phyloP scores from a whole-genome alignment of 2,329 filamentous ascomycete genomes.

The Trichoderma atroviride region DNA sequence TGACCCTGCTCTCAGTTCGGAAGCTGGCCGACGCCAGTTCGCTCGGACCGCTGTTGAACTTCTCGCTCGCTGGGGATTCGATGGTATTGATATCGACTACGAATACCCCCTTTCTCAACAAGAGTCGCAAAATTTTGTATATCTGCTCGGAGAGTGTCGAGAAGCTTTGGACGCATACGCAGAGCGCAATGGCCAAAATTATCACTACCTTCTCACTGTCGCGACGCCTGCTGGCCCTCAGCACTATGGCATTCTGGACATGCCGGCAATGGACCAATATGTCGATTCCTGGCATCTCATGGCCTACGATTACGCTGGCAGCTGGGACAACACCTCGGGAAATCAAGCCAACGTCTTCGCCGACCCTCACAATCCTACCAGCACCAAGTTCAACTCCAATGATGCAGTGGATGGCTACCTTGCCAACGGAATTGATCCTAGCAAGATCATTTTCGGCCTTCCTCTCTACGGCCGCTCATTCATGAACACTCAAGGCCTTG shows the following conservation, averaged over 20 bases:
- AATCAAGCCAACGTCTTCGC: conserved; percentile 72
- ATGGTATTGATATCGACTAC: conserved; percentile 61
- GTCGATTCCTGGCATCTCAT: conserved; percentile 65
- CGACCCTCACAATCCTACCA: conserved; percentile 51
- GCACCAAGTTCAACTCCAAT: conserved; percentile 71
- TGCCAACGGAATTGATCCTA: conserved; percentile 56
- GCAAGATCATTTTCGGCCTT: conserved; percentile 75
- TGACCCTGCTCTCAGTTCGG: conserved; percentile 62
- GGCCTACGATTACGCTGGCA: conserved; percentile 72
- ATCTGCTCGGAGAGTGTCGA: conserved; percentile 48
- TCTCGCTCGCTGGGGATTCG: conserved; percentile 67
- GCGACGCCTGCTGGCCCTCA: conserved; percentile 52
- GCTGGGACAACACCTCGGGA: conserved; percentile 64
- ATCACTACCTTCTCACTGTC: conserved; percentile 55
- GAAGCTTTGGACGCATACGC: conserved; percentile 49
- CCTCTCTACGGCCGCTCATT: conserved; percentile 82
- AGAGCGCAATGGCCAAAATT: conserved; percentile 42
- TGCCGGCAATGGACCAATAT: conserved; percentile 58
- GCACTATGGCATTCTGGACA: conserved; percentile 54
- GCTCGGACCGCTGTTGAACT: conserved; percentile 69
- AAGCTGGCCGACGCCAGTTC: conserved; percentile 64
- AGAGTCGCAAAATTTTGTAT: conserved; percentile 48
- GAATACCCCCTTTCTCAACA: conserved; percentile 50
- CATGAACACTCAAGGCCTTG: conserved; percentile 66
- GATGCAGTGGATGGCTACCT: conserved; percentile 60